phyloP scores from a whole-genome alignment of 2,329 filamentous ascomycete species.

The Trichoderma simmonsii region DNA sequence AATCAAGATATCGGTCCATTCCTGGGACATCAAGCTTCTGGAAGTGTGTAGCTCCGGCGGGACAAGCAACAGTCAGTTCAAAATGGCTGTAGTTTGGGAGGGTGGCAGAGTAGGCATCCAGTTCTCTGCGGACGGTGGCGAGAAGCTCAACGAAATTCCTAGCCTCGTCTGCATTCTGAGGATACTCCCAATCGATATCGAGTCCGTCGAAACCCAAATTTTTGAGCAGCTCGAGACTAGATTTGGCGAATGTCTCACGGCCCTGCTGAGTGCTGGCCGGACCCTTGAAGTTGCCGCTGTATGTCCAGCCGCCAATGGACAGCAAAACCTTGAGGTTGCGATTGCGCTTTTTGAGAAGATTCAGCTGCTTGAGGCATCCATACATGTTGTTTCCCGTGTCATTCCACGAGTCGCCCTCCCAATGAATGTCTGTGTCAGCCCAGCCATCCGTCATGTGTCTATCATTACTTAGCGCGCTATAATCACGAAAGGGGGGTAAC shows the following conservation, averaged over 20 bases:
- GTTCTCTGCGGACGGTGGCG: slow-evolving; percentile 50
- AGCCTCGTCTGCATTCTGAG: slow-evolving; percentile 53
- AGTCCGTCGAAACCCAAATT: slow-evolving; percentile 75
- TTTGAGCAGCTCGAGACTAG: slow-evolving; percentile 71
- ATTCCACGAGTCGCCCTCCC: slow-evolving; percentile 66
- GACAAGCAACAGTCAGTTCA: slow-evolving; percentile 62
- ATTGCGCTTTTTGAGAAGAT: slow-evolving; percentile 76
- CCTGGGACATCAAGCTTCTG: slow-evolving; percentile 57
- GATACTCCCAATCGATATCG: slow-evolving; percentile 69
- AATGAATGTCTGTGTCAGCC: slow-evolving; percentile 72
- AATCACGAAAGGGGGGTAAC: slow-evolving; percentile 13
- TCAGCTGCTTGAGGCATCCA: slow-evolving; percentile 85
- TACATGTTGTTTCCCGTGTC: slow-evolving; percentile 77
- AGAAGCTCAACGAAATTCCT: slow-evolving; percentile 59
- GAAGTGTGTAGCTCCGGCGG: slow-evolving; percentile 61
- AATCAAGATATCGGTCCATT: slow-evolving; percentile 67
- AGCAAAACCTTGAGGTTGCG: slow-evolving; percentile 82
- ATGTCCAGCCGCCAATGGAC: slow-evolving; percentile 91
- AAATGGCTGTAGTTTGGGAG: slow-evolving; percentile 50
- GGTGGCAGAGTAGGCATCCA: slow-evolving; percentile 54
- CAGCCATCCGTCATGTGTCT: slow-evolving; percentile 58
- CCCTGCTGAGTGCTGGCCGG: slow-evolving; percentile 70
- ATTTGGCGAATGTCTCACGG: slow-evolving; percentile 67
- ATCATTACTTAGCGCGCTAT: background rate
- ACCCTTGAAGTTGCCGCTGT: slow-evolving; percentile 75